Base-by-base conservation (phyloP, 2,329 filamentous ascomycete species). In the Salinomyces thailandicus region DNA sequence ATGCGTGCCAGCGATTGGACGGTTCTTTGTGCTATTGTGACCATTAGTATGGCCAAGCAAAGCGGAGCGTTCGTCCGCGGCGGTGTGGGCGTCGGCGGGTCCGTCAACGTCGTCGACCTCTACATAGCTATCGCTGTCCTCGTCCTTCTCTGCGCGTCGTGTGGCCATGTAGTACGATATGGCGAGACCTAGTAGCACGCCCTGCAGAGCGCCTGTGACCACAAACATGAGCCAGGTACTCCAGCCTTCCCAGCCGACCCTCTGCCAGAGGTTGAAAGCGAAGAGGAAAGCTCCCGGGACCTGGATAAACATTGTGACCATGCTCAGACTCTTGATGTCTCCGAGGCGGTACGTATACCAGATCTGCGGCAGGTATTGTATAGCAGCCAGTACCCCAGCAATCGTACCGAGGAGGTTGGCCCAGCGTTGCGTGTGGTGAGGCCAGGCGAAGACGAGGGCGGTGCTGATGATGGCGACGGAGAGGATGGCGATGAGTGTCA, bases 271-370 rank as follows among this genome's bases (percentile, higher is more conserved):
- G 57, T 86, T 95, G 9, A 73, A 79, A 0, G 89, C 86, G 63
- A 93, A 96, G 5, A 98, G 65, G 49, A 94, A 79, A 41, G 85
- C 86, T 0, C 91, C 91, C 0, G 91, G 91, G 0, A 89, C 95
- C 60, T 98, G 91, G 20, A 98, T 94, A 57, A 83, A 82, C 87
- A 98, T 96, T 81, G 95, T 96, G 4, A 85, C 81, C 38, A 98
- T 91, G 53, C 85, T 94, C 50, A 98, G 65, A 58, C 86, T 94
- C 37, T 86, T 86, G 2, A 93, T 81, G 51, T 87, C 80, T 56
- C 89, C 82, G 39, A 95, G 67, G 35, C 69, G 73, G 63, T 84
- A 93, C 0, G 91, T 98, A 35, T 83, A 95, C 64, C 79, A 86
- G 46, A 98, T 93, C 62, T 98, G 91, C 0, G 91, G 91, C 12